Evolutionary conservation across 1,284 basidiomycete genomes (phyloP), one percentile per base, ranked within the genome.

Genomic region (Fomitopsis schrenkii): DNA sequence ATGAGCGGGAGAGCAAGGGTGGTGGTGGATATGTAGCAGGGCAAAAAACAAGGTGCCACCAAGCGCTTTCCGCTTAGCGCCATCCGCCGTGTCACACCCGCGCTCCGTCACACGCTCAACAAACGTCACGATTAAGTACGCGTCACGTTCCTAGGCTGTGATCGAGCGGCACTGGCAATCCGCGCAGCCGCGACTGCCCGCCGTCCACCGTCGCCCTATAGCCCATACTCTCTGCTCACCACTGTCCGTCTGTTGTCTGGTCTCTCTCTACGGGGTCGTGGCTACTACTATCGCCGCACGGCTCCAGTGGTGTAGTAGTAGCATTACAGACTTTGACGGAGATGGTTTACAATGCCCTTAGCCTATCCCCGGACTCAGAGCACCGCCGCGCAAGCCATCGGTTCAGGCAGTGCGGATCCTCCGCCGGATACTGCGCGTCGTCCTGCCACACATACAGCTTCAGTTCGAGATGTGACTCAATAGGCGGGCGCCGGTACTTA

Each of bases 31-130:
- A 54, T 54, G 52, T 54, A 35, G 52, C 52, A 54, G 52, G 42
- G 40, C 55, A 30, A 56, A 56, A 56, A 56, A 56, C 40, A 45
- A 54, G 52, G 58, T 46, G 50, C 50, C 58, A 59, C 58, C 12
- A 54, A 22, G 36, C 19, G 46, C 36, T 5, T 10, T 42, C 53
- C 42, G 40, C 36, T 59, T 9, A 45, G 19, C 40, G 22, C 10
- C 30, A 19, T 41, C 17, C 40, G 54, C 55, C 30, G 42, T 52
- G 57, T 61, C 60, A 61, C 60, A 53, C 19, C 45, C 46, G 46
- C 57, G 44, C 19, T 5, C 12, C 10, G 57, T 58, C 57, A 58
- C 57, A 19, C 52, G 38, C 17, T 52, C 5, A 46, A 41, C 45
- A 35, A 2, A n/a, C n/a, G 57, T 58, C 57, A 58, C 57, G n/a